A percentile compares a stretch with the other conserved stretches of the same genome.
Conservation (phyloP, 169 alveolate genomes). For the Eimeria sp. region DNA sequence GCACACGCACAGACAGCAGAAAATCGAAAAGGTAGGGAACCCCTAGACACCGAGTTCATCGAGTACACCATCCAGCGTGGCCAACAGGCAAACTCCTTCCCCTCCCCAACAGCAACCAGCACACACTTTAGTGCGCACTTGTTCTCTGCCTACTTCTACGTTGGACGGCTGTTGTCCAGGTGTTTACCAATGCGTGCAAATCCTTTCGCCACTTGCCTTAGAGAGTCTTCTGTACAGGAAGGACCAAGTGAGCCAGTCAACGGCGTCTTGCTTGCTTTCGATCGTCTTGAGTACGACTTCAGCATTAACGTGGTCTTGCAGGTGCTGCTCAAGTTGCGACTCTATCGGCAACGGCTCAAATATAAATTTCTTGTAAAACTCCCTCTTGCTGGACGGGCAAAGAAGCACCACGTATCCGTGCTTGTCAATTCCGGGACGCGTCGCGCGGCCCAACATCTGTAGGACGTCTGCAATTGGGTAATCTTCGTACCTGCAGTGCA, state of each 20-base stretch:
- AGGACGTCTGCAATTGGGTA: slow-evolving; percentile 97
- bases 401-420: slow-evolving; percentile 87
- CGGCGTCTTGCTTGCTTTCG: slow-evolving; percentile 97
- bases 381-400: slow-evolving; percentile 96
- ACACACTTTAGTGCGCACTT: neutral
- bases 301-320: slow-evolving; percentile 98
- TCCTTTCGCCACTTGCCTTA: slow-evolving; percentile 84
- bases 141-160: neutral
- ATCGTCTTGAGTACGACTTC: slow-evolving; percentile 98
- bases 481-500: slow-evolving; percentile 93
- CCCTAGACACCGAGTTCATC: neutral
- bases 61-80: neutral
- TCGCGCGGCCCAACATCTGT: slow-evolving; percentile 95
- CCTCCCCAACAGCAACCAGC: neutral
- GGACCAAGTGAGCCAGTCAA: slow-evolving; percentile 99
- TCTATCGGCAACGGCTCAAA: slow-evolving; percentile 99
- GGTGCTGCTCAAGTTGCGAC: slow-evolving; percentile 95
- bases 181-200: neutral
- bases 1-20: neutral
- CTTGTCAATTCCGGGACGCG: slow-evolving; percentile 86
- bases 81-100: neutral
- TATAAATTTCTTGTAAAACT: slow-evolving; percentile 97
- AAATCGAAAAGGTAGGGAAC: neutral
- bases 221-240: slow-evolving; percentile 98
- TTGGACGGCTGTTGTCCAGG: neutral